phyloP scores from a whole-genome alignment of 495 filamentous ascomycete genomes.

The Penicilliopsis zonata region DNA sequence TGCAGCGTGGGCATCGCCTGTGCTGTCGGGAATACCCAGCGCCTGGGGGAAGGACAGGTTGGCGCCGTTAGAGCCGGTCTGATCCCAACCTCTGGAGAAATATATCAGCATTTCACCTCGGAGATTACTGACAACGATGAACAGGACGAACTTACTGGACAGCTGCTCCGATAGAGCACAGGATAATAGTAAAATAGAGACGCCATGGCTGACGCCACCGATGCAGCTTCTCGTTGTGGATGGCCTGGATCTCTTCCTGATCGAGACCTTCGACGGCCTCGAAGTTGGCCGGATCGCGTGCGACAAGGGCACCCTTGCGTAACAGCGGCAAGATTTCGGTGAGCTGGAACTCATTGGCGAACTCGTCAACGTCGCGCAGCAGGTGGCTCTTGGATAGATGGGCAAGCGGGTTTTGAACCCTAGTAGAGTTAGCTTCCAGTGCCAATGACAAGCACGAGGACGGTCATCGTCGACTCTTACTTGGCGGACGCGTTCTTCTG shows the following conservation, averaged over 20 bases:
- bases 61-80: constrained; percentile 59
- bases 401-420: constrained; percentile 36
- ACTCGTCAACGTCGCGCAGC: constrained; percentile 29
- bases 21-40: constrained; percentile 40
- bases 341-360: constrained; percentile 21
- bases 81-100: constrained; percentile 45
- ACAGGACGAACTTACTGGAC: constrained; percentile 36
- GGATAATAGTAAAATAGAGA: constrained; percentile 57
- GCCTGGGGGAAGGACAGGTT: constrained; percentile 49
- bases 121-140: too few species aligned
- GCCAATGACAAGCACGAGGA: background rate
- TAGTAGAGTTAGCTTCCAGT: too few species aligned
- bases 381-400: constrained; percentile 31
- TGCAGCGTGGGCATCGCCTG: constrained; percentile 11
- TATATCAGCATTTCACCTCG: background rate
- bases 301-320: constrained; percentile 39
- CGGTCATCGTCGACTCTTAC: background rate
- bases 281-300: constrained; percentile 37
- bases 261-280: constrained; percentile 37
- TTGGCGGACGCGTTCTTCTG: background rate
- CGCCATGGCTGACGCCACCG: constrained; percentile 52
- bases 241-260: constrained; percentile 33
- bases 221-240: constrained; percentile 46
- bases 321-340: constrained; percentile 24
- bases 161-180: constrained; percentile 60